These are phyloP conservation scores for Gossypium davidsonii DNA, from an alignment of 441 rosid species.

Conservation along the genomic window DNA sequence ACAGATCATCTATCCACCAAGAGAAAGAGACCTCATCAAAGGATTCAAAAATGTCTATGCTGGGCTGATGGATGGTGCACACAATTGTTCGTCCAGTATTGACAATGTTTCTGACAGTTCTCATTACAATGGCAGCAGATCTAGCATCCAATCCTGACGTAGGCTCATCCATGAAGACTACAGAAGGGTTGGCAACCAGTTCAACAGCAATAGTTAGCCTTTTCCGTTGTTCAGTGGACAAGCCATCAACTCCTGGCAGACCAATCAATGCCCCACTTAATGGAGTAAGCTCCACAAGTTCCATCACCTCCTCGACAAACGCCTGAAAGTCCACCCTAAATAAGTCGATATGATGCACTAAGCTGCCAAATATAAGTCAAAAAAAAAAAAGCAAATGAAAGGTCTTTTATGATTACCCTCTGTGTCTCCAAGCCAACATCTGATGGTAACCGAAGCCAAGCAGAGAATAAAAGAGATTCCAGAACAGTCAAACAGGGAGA, in stretches of 20 bases:
- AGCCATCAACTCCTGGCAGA: constrained; percentile 91
- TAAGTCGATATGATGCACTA: constrained; percentile 10
- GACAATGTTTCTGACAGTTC: constrained; percentile 94
- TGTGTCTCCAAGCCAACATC: constrained; percentile 72
- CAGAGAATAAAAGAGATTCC: constrained; percentile 93
- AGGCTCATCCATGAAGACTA: constrained; percentile 98
- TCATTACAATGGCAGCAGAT: constrained; percentile 98
- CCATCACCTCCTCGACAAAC: constrained; percentile 96
- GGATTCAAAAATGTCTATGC: constrained; percentile 94
- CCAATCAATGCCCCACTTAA: constrained; percentile 85
- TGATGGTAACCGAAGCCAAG: constrained; percentile 81
- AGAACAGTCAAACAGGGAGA: constrained; percentile 86
- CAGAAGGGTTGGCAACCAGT: constrained; percentile 91
- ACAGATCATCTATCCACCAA: constrained; percentile 4
- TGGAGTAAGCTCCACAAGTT: constrained; percentile 83
- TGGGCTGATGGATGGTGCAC: constrained; percentile 97
- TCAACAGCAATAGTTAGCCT: constrained; percentile 91
- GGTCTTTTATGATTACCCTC: constrained; percentile 37
- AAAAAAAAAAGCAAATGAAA: not conserved
- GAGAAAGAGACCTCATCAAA: constrained; percentile 72
- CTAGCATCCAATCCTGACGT: constrained; percentile 95
- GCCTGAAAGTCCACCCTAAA: constrained; percentile 42
- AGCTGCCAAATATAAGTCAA: constrained; percentile 8
- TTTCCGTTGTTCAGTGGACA: constrained; percentile 93
- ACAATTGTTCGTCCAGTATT: constrained; percentile 95